Evolutionary conservation across 345 rosid species (phyloP), one percentile per base, ranked within the genome.

Genomic region (thale cress (Arabidopsis thaliana)): DNA sequence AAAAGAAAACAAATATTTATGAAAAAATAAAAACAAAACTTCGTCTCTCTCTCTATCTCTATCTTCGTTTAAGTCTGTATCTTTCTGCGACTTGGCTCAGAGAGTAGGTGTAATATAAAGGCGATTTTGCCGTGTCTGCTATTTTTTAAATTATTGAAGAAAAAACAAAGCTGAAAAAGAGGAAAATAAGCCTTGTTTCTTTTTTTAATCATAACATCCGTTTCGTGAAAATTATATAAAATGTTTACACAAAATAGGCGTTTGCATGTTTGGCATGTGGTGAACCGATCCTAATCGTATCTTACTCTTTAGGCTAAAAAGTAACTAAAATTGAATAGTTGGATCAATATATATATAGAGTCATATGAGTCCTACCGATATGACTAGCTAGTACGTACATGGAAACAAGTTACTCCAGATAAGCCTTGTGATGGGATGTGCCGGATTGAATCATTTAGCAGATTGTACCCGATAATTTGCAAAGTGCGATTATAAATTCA

Each of bases 21-120:
- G 32, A 28, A 28, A 28, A 28, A 28, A 28, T 28, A 28, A 28
- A 28, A 28, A 28, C 4, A 28, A 28, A 28, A 28, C 32, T 28
- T 28, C 32, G 32, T 28, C 11, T 40, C 12, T 42, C 6, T 70
- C 7, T 63, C 25, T 16, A 16, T 53, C 37, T 65, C 8, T 65
- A 28, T 53, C 55, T 63, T 16, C 0, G 23, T 73, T 42, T 53
- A 6, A 6, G 66, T 57, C 12, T 67, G 20, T 65, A 12, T 45
- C 20, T 52, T 67, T 59, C 67, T 58, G 45, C 25, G 72, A 51
- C 63, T 60, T 30, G 20, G 58, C 33, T 25, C 11, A 24, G 70
- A 34, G 46, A 49, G 23, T 6, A 24, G 64, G 3, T 76, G 58
- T 68, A 7, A 51, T 76, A 69, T 76, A 75, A 75, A 75, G 79